Evolutionary conservation across 2,329 filamentous ascomycete genomes (phyloP).

Genomic region (Coniochaeta sp.): DNA sequence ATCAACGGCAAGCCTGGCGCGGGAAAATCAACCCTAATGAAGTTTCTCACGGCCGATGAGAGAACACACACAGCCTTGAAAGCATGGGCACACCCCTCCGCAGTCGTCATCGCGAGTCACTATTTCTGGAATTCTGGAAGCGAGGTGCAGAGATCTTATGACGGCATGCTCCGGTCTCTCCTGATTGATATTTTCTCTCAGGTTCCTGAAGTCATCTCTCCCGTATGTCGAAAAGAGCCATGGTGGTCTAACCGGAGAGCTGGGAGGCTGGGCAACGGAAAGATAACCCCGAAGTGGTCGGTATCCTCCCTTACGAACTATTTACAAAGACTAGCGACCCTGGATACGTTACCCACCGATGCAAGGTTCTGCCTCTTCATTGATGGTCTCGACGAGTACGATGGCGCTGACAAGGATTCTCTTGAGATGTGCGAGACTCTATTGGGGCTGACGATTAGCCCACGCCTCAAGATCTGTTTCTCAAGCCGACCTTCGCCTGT

Average conservation of each 20-base stretch:
- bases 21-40: conserved; percentile 25
- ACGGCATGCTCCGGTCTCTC: background rate
- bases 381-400: conserved; percentile 25
- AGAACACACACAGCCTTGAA: conserved; percentile 10
- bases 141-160: conserved; percentile 12
- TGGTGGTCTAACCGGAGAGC: background rate
- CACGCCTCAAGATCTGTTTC: conserved; percentile 16
- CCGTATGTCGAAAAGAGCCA: background rate
- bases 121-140: conserved; percentile 24
- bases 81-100: conserved; percentile 10
- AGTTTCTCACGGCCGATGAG: conserved; percentile 15
- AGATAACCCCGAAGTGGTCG: background rate
- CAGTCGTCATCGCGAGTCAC: conserved; percentile 12
- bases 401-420: conserved; percentile 8
- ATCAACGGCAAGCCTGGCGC: conserved; percentile 24
- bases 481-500: conserved; percentile 22
- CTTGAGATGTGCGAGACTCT: conserved; percentile 13
- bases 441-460: conserved; percentile 1
- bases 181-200: background rate
- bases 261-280: background rate
- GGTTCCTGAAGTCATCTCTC: background rate
- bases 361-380: conserved; percentile 23
- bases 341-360: background rate
- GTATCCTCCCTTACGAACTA: background rate
- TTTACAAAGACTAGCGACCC: background rate